Base-by-base conservation (phyloP, 805 yeast species). In the Yarrowia alimentaria region DNA sequence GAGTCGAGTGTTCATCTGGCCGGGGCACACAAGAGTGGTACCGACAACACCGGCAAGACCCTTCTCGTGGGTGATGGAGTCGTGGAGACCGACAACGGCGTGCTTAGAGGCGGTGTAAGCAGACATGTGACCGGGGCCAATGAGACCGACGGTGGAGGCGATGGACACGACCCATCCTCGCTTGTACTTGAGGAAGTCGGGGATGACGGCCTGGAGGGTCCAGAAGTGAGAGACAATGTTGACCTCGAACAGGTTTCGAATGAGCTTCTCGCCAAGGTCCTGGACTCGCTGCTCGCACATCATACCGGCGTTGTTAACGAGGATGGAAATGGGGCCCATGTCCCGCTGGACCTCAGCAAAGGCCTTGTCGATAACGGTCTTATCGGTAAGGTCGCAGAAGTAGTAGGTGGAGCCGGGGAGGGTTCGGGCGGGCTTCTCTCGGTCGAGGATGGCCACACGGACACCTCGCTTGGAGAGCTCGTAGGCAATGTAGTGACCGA, bases 261-360 rank as follows among this genome's bases (percentile, higher is more conserved):
- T 77, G 42, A 79, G 81, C 1, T 70, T 73, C 55, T 72, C 74
- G 4, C 74, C 60, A 50, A 79, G 64, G n/a, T 78, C 78, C 18
- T 79, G 54, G 10, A 85, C 60, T 1, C 77, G 61, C 54, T 76
- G 75, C 0, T 87, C 87, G 4, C 69, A 66, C 12, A 83, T 73
- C 14, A 83, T 75, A 0, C 85, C 94, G 1, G 93, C 94, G 63
- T 85, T 85, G 62, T 86, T 85, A 42, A 85, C 74, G 12, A 85
- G 66, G 3, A 85, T 68, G 0, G 85, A 74, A 0, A 83, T 79
- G 1, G 51, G 53, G 0, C 89, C 90, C 37, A 84, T 72, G 14
- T 55, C 57, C 20, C 31, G 26, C 25, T 37, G 43, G 28, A 55
- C 51, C 17, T 35, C 43, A 5, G 60, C 58, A 9, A 73, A 71